phyloP scores from a whole-genome alignment of 345 rosid genomes.

The Linum usitatissimum region DNA sequence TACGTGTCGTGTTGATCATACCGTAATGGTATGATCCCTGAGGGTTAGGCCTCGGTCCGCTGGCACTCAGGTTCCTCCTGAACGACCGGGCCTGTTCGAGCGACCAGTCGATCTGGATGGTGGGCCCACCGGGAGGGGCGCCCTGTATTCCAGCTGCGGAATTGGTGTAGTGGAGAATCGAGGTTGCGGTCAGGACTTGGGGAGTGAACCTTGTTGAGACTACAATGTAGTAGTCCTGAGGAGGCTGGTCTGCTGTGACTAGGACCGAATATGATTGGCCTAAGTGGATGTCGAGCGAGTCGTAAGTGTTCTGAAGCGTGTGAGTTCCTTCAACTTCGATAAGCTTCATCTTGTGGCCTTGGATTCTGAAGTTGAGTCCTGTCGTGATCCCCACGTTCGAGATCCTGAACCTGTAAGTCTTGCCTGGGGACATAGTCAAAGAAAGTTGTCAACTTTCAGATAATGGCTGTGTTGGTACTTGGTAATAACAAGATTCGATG shows the following conservation, averaged over 20 bases:
- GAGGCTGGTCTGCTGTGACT: slow-evolving; percentile 61
- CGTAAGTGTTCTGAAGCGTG: slow-evolving; percentile 52
- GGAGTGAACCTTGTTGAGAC: slow-evolving; percentile 59
- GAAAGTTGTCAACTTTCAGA: background rate
- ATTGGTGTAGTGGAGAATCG: slow-evolving; percentile 60
- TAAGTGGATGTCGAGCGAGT: slow-evolving; percentile 55
- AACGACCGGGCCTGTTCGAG: slow-evolving; percentile 57
- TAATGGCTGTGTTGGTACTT: too few species aligned
- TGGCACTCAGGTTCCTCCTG: slow-evolving; percentile 67
- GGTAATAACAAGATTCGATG: too few species aligned
- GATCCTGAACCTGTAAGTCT: slow-evolving; percentile 62
- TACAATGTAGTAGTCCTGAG: slow-evolving; percentile 52
- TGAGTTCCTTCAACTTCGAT: slow-evolving; percentile 80
- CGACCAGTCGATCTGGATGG: slow-evolving; percentile 67
- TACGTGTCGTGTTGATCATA: slow-evolving; percentile 49
- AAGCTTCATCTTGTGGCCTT: slow-evolving; percentile 64
- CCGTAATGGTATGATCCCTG: slow-evolving; percentile 95
- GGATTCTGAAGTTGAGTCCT: slow-evolving; percentile 66
- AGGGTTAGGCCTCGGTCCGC: slow-evolving; percentile 83
- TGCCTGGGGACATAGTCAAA: slow-evolving; percentile 26
- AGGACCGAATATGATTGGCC: slow-evolving; percentile 68
- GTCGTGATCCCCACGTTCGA: slow-evolving; percentile 64
- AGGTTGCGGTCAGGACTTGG: slow-evolving; percentile 38
- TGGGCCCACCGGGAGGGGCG: slow-evolving; percentile 56
- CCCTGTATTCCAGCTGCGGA: slow-evolving; percentile 46